Percentiles rank a stretch among this genome's conserved stretches.
Evolutionary conservation across 208 protist species (phyloP).

Genomic region (Acanthamoeba rhysodes): DNA sequence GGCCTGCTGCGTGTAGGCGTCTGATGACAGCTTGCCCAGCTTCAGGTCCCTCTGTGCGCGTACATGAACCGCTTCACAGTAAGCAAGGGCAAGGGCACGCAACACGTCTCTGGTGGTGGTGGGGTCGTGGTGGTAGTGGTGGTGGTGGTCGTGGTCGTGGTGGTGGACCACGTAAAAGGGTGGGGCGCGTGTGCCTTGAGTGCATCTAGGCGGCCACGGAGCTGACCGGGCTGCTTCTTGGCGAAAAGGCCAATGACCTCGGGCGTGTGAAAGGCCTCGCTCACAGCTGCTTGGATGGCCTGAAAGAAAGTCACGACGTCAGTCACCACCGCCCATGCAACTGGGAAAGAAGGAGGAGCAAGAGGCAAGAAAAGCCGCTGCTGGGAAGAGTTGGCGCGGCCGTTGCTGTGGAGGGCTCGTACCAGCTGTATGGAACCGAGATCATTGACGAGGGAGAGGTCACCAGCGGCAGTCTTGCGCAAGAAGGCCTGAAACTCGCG

Average conservation of each 20-base stretch:
- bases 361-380: background rate
- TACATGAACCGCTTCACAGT: background rate
- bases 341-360: background rate
- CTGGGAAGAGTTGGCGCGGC: too few species aligned
- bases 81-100: background rate
- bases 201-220: conserved; percentile 80
- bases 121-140: too few species aligned
- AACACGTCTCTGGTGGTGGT: background rate
- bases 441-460: conserved; percentile 89
- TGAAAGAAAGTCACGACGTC: background rate
- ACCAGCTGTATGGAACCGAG: conserved; percentile 87
- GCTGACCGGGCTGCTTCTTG: conserved; percentile 86
- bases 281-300: conserved; percentile 90
- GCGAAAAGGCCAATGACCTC: conserved; percentile 92
- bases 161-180: background rate
- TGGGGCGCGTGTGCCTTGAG: conserved; percentile 74
- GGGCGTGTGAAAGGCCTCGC: conserved; percentile 91
- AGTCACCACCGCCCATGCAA: background rate
- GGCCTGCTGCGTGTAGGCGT: conserved; percentile 73
- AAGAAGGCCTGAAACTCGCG: conserved; percentile 88
- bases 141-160: too few species aligned
- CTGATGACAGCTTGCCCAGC: conserved; percentile 86
- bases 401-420: background rate
- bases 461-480: conserved; percentile 83
- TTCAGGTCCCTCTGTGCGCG: conserved; percentile 80